A percentile compares a stretch with the other conserved stretches of the same genome.
These are phyloP conservation scores for Harringtonia lauricola DNA, from an alignment of 2,329 filamentous ascomycete species.

Conservation along the genomic window DNA sequence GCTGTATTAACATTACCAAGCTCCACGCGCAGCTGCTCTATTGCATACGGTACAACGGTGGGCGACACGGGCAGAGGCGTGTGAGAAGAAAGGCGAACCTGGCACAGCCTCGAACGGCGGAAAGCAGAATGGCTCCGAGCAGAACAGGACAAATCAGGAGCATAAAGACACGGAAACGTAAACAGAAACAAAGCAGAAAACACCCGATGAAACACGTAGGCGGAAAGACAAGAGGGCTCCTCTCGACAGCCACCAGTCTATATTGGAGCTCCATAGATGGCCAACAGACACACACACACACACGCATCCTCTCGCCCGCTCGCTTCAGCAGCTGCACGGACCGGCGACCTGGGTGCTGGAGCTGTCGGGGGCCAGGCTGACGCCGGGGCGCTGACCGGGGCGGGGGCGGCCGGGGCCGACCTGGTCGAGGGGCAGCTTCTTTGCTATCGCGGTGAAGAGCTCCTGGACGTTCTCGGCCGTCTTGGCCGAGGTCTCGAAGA, in stretches of 20 bases:
- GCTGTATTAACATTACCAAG: no score
- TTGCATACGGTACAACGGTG: conserved; percentile 6
- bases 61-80: not conserved
- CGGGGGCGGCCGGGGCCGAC: conserved; percentile 82
- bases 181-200: no score
- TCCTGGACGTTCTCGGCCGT: conserved; percentile 93
- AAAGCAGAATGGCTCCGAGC: no score
- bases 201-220: no score
- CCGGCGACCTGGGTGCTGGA: conserved; percentile 45
- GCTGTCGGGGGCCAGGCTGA: conserved; percentile 44
- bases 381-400: conserved; percentile 47
- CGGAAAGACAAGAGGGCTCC: no score
- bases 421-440: conserved; percentile 94
- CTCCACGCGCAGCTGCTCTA: not conserved
- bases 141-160: no score
- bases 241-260: no score
- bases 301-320: no score
- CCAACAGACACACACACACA: no score
- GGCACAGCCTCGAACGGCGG: not conserved
- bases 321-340: conserved; percentile 48
- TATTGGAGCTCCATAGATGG: no score
- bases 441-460: conserved; percentile 93
- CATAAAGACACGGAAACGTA: no score
- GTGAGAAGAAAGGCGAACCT: not conserved
- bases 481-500: conserved; percentile 98